These are phyloP conservation scores for Pichia rugopelliculosa DNA, from an alignment of 805 yeast species.

Conservation along the genomic window DNA sequence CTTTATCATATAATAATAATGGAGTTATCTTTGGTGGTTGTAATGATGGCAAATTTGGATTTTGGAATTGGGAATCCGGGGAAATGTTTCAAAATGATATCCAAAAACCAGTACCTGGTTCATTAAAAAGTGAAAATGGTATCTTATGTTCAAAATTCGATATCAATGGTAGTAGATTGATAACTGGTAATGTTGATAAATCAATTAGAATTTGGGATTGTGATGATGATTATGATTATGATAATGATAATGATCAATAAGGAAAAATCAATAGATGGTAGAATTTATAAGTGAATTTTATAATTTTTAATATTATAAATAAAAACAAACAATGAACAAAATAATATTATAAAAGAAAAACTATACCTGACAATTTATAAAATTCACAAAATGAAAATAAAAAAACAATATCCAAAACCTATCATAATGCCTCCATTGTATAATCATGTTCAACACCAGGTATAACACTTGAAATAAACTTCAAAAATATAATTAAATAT, in stretches of 20 bases:
- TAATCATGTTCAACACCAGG: constrained; percentile 97
- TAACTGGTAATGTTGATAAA: constrained; percentile 90
- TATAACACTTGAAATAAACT: constrained; percentile 93
- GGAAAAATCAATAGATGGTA: background rate
- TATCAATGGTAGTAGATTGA: constrained; percentile 65
- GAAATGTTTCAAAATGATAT: constrained; percentile 45
- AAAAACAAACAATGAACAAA: background rate
- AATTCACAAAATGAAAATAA: background rate
- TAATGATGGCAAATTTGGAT: constrained; percentile 71
- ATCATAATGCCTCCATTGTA: constrained; percentile 88
- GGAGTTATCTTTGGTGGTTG: constrained; percentile 72
- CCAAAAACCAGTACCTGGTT: constrained; percentile 62
- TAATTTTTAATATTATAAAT: background rate
- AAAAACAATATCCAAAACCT: background rate
- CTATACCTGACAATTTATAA: background rate
- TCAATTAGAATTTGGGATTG: constrained; percentile 68
- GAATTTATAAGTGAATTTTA: background rate
- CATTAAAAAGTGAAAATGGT: constrained; percentile 58
- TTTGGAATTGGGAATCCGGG: constrained; percentile 75
- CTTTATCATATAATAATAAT: constrained; percentile 54
- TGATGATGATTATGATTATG: constrained; percentile 19
- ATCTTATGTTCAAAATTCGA: constrained; percentile 71
- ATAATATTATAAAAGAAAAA: background rate
- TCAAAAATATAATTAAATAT: constrained; percentile 79
- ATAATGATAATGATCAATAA: background rate